These are phyloP conservation scores for Sordaria brevicollis DNA, from an alignment of 495 filamentous ascomycete species.

Conservation along the genomic window DNA sequence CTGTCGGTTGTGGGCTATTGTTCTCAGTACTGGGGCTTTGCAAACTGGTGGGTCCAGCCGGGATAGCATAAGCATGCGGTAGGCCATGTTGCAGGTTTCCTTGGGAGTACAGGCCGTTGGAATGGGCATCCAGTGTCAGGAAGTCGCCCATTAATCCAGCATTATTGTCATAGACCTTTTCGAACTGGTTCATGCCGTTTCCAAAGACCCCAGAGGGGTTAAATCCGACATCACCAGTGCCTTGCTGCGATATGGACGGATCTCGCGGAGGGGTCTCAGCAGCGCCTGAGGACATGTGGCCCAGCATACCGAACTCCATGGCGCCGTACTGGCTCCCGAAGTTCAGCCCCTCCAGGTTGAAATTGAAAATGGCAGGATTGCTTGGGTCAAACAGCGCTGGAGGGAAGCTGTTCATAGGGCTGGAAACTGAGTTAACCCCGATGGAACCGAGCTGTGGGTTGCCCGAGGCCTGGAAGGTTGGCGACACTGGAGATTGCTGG, in stretches of 20 bases:
- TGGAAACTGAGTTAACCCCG: constrained; percentile 19
- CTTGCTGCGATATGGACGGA: constrained; percentile 26
- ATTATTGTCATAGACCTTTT: constrained; percentile 30
- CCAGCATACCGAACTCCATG: constrained; percentile 86
- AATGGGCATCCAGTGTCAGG: constrained; percentile 28
- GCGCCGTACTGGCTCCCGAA: constrained; percentile 94
- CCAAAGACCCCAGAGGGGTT: constrained; percentile 31
- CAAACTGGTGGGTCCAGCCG: constrained; percentile 36
- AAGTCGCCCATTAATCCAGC: constrained; percentile 28
- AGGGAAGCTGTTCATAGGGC: constrained; percentile 38
- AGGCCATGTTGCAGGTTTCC: constrained; percentile 42
- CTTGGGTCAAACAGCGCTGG: constrained; percentile 70
- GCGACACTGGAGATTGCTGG: constrained; percentile 61
- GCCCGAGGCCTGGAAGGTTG: constrained; percentile 43
- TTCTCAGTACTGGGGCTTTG: constrained; percentile 41
- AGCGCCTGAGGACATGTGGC: constrained; percentile 82
- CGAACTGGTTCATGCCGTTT: constrained; percentile 32
- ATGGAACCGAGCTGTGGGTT: constrained; percentile 18
- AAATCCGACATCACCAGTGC: constrained; percentile 30
- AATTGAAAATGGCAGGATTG: constrained; percentile 85
- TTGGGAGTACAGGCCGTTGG: constrained; percentile 30
- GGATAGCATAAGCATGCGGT: constrained; percentile 39
- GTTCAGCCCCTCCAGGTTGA: constrained; percentile 85
- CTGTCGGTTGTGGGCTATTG: constrained; percentile 37
- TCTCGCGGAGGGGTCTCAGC: constrained; percentile 69